Evolutionary conservation across 805 yeast genomes (phyloP), one percentile per base, ranked within the genome.

Genomic region (Hermanozyma aechmeae): DNA sequence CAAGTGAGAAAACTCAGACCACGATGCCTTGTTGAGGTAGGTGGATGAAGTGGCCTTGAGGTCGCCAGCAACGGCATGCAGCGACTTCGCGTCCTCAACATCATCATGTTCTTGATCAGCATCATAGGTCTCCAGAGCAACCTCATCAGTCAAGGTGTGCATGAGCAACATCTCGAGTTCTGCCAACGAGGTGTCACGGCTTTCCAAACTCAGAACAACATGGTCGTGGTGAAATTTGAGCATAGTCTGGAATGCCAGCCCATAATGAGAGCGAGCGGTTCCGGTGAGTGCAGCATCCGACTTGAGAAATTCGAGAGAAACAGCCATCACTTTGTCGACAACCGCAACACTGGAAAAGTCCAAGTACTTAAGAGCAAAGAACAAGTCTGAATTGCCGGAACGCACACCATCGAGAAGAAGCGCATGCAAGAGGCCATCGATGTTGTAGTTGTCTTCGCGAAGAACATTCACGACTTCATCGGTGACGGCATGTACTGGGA

Each of bases 81-180:
- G 11, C 22, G 4, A 15, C 15, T 17, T 26, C 11, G 16, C 26
- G 13, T 26, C 10, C 6, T 16, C 32, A 13, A 29, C 26, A 4
- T 27, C 28, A 5, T 25, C 25, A 15, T 30, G 31, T 10, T 30
- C 29, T 26, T 22, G 29, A 32, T 33, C 33, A 13, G 30, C 38
- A 17, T 29, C 35, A 20, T 33, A 28, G 14, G 48, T 58, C 8
- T 56, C 45, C 15, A 53, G 58, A 11, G 47, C 42, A 12, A 46
- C 45, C 6, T 48, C 38, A 9, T 40, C 43, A 16, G 53, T 42
- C 29, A 85, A 53, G 1, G 87, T 76, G 1, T 79, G 67, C 54
- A 83, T 81, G 26, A 84, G 56, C 30, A 68, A 65, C 64, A 85
- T 70, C 57, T 62, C 69, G 40, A 63, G 53, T 15, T 58, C 66